A percentile compares a stretch with the other conserved stretches of the same genome.
Conservation (phyloP, 2,329 filamentous ascomycete genomes). For the Aureobasidium vineae region DNA sequence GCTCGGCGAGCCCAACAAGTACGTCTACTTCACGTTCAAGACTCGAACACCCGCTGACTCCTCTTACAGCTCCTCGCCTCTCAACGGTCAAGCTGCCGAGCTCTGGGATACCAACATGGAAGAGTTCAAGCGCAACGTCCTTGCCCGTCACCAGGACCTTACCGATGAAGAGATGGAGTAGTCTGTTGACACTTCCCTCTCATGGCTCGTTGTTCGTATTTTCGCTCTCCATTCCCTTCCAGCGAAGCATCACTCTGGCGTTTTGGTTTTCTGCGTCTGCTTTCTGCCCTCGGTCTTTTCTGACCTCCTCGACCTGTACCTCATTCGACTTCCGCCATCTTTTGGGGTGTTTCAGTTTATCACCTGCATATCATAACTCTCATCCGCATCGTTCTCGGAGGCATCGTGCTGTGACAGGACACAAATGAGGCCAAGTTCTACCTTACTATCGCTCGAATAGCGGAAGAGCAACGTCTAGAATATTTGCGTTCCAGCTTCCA, state of each 20-base stretch:
- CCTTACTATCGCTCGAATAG: neutral
- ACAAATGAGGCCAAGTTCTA: neutral
- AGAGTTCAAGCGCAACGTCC: conserved; percentile 78
- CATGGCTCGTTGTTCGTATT: neutral
- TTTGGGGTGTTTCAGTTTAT: neutral
- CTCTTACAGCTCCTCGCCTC: conserved; percentile 70
- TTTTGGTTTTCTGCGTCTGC: neutral
- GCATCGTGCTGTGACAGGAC: neutral
- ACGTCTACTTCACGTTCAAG: conserved; percentile 42
- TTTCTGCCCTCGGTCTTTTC: neutral
- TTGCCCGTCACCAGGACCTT: conserved; percentile 61
- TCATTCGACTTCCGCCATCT: neutral
- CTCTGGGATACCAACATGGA: conserved; percentile 87
- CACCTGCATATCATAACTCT: neutral
- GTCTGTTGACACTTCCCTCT: too few species aligned
- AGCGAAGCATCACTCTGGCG: conserved; percentile 21
- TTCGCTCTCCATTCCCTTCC: neutral
- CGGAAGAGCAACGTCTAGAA: neutral
- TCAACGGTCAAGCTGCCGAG: conserved; percentile 95
- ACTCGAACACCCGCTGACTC: conserved; percentile 23
- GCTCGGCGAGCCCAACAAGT: conserved; percentile 98
- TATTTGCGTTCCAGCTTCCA: neutral
- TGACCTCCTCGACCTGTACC: neutral
- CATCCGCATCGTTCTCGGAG: neutral
- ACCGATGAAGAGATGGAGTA: conserved; percentile 43